Base-by-base conservation (phyloP, 345 rosid genomes). In the Turnera subulata region DNA sequence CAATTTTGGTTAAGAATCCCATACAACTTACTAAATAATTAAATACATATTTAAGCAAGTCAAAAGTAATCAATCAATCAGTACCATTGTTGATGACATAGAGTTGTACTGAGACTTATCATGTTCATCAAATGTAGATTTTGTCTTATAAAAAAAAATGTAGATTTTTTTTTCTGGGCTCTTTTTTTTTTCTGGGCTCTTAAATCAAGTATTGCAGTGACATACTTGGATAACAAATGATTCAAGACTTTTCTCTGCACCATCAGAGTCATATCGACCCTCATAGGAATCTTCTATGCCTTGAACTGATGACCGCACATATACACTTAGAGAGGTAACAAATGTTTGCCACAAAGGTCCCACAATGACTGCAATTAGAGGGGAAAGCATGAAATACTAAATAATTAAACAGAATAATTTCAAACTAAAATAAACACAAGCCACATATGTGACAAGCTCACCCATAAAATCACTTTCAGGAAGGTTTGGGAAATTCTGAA, bases 211-310 rank as follows among this genome's bases (percentile, higher is more conserved):
- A 59, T 19, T 33, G 35, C 47, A 46, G 22, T n/a, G 37, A 55
- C 44, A 58, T 74, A 88, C 98, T 95, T 91, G 98, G 64, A 88
- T 68, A 66, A 86, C 71, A 70, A 91, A 91, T 53, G 95, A 86
- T 74, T 88, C 96, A 71, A 91, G 87, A 73, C 95, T 84, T 72
- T 68, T 88, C 73, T 91, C 98, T 53, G 75, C 88, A 68, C 98
- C 96, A 79, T 91, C 98, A 11, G 96, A 91, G 69, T 91, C 98
- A 68, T 91, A 91, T 63, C 83, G 77, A 65, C 84, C 98, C 32
- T 79, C 91, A 71, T 65, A 88, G 19, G 92, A 52, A 73, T 86
- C 87, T 74, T 81, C 92, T 47, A 71, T 63, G 62, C 95, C 95
- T 72, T 83, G 82, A 64, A 88, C 46, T 81, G 98, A 80, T 20